Percentiles rank a stretch among this genome's conserved stretches.
These are phyloP conservation scores for Lachnellula willkommii DNA, from an alignment of 2,329 filamentous ascomycete species.

Conservation along the genomic window DNA sequence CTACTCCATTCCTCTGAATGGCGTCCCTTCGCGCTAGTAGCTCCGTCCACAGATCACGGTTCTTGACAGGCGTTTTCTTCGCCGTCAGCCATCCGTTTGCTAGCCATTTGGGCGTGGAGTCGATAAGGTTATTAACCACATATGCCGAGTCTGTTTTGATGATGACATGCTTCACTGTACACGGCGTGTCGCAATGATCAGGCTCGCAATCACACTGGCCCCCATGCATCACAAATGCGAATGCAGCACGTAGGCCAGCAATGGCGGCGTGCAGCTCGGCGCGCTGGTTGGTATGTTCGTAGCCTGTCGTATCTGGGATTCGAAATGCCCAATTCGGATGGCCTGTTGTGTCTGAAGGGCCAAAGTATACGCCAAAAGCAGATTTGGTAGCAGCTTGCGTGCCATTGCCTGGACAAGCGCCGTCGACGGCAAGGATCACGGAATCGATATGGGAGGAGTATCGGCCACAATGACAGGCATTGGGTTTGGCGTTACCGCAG, in stretches of 20 bases:
- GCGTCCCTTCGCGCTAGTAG: neutral
- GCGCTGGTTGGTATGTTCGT: neutral
- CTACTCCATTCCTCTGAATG: neutral
- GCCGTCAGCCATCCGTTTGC: neutral
- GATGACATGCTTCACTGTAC: neutral
- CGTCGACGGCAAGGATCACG: neutral
- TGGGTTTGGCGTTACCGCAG: neutral
- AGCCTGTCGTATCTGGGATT: neutral
- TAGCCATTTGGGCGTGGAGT: neutral
- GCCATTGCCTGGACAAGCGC: neutral
- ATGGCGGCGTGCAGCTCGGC: neutral
- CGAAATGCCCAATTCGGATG: neutral
- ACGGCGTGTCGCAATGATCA: neutral
- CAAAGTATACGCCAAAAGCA: neutral
- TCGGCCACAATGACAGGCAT: neutral
- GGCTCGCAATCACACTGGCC: neutral
- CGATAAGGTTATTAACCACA: neutral
- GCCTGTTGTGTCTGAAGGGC: neutral
- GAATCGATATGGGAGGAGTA: neutral
- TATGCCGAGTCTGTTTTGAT: neutral
- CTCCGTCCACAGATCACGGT: neutral
- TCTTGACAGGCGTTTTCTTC: neutral
- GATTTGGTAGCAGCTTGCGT: neutral
- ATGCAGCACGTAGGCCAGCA: neutral
- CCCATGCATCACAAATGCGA: neutral